Evolutionary conservation across 257 asterid species (phyloP).

Genomic region (Perilla frutescens): DNA sequence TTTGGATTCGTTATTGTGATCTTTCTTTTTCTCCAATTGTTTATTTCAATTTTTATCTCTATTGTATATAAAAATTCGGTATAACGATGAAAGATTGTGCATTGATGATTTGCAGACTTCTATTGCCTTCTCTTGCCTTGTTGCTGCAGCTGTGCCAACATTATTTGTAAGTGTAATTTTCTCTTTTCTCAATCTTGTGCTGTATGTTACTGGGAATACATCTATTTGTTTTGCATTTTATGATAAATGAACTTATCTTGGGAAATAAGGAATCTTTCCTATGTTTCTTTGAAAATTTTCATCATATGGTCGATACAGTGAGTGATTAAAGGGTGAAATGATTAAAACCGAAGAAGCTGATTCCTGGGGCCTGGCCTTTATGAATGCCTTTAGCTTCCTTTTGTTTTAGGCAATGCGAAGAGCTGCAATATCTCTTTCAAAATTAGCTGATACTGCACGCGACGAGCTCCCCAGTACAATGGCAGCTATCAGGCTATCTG

Average conservation of each 20-base stretch:
- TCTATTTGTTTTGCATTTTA: not conserved
- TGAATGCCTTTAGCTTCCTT: slow-evolving; percentile 14
- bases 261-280: not conserved
- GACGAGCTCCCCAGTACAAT: slow-evolving; percentile 92
- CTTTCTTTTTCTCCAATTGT: not conserved
- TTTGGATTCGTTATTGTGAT: not conserved
- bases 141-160: slow-evolving; percentile 83
- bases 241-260: not conserved
- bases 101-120: slow-evolving; percentile 58
- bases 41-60: not conserved
- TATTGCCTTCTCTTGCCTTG: slow-evolving; percentile 68
- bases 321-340: not conserved
- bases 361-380: slow-evolving; percentile 17
- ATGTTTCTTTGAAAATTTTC: not conserved
- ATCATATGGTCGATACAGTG: not conserved
- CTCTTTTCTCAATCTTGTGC: not conserved
- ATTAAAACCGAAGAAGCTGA: slow-evolving; percentile 9
- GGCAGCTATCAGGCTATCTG: slow-evolving; percentile 87
- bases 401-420: slow-evolving; percentile 79
- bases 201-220: not conserved
- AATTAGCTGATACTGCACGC: slow-evolving; percentile 83
- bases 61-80: not conserved
- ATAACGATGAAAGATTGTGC: not conserved
- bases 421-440: slow-evolving; percentile 81
- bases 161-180: slow-evolving; percentile 56